A percentile compares a stretch with the other conserved stretches of the same genome.
phyloP scores from a whole-genome alignment of 2,329 filamentous ascomycete species.

The Exophiala sp. region DNA sequence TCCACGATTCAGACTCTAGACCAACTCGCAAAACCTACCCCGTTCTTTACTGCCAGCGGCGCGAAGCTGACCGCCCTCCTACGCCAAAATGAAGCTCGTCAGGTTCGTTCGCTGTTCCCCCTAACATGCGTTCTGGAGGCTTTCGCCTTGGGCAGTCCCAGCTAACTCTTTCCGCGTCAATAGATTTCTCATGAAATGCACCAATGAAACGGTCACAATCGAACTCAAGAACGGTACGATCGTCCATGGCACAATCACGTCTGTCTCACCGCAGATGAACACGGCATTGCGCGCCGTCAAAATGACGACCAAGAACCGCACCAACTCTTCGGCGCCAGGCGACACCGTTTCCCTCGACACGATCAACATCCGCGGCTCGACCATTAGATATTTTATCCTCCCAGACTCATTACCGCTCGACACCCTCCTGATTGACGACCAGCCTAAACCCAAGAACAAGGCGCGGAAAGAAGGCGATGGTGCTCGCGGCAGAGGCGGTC shows the following conservation, averaged over 20 bases:
- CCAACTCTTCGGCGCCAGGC: slow-evolving; percentile 18
- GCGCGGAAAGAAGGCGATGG: slow-evolving; percentile 67
- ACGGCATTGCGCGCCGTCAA: slow-evolving; percentile 91
- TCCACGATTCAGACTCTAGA: too few species aligned
- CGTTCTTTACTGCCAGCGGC: slow-evolving; percentile 1
- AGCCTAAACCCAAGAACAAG: slow-evolving; percentile 99
- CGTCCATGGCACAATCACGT: slow-evolving; percentile 92
- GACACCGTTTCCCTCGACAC: slow-evolving; percentile 84
- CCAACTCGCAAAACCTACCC: background rate
- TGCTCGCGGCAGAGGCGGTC: slow-evolving; percentile 42
- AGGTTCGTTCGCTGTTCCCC: slow-evolving; percentile 57
- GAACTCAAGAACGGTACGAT: slow-evolving; percentile 99
- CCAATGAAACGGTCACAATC: slow-evolving; percentile 96
- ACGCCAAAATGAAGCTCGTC: slow-evolving; percentile 83
- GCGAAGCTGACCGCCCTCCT: slow-evolving; percentile 7
- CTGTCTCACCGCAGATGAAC: slow-evolving; percentile 98
- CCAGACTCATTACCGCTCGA: slow-evolving; percentile 93
- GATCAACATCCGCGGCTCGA: slow-evolving; percentile 94
- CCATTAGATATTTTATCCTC: slow-evolving; percentile 93
- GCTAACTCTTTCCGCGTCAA: background rate
- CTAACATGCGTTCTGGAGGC: background rate
- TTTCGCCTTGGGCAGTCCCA: background rate
- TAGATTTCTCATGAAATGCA: slow-evolving; percentile 98
- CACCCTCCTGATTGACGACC: slow-evolving; percentile 90
- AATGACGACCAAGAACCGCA: slow-evolving; percentile 82